A percentile compares a stretch with the other conserved stretches of the same genome.
phyloP scores from a whole-genome alignment of 2,329 filamentous ascomycete genomes.

The Venturia effusa region DNA sequence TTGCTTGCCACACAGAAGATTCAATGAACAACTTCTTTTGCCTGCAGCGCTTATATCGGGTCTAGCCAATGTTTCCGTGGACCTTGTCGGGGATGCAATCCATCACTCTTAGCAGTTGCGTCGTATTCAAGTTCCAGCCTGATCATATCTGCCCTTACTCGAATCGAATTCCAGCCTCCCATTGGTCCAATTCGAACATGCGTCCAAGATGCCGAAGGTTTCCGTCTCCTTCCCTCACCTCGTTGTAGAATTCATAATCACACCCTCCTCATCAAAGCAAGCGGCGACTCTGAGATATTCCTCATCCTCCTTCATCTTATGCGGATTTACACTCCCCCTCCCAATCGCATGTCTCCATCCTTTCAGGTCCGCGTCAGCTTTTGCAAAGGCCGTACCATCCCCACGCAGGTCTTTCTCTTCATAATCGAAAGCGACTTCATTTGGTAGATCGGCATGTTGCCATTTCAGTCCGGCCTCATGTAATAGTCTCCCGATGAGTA shows the following conservation, averaged over 20 bases:
- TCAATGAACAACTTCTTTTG: too few relatives aligned
- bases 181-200: not conserved
- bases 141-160: not conserved
- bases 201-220: not conserved
- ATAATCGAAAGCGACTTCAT: constrained; percentile 8
- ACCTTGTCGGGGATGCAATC: too few relatives aligned
- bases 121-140: too few relatives aligned
- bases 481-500: constrained; percentile 1
- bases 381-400: not conserved
- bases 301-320: constrained; percentile 9
- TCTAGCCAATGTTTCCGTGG: too few relatives aligned
- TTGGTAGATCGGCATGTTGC: not conserved
- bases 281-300: constrained; percentile 8
- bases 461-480: constrained; percentile 4
- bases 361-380: not conserved
- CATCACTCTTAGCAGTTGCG: too few relatives aligned
- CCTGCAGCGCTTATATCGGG: too few relatives aligned
- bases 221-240: not conserved
- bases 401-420: not conserved
- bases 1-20: too few relatives aligned
- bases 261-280: constrained; percentile 6
- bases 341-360: constrained; percentile 7
- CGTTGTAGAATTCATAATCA: not conserved
- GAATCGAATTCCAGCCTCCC: not conserved
- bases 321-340: constrained; percentile 6